A percentile compares a stretch with the other conserved stretches of the same genome.
These are phyloP conservation scores for Populus trichocarpa DNA, from an alignment of 441 rosid genomes.

Conservation along the genomic window DNA sequence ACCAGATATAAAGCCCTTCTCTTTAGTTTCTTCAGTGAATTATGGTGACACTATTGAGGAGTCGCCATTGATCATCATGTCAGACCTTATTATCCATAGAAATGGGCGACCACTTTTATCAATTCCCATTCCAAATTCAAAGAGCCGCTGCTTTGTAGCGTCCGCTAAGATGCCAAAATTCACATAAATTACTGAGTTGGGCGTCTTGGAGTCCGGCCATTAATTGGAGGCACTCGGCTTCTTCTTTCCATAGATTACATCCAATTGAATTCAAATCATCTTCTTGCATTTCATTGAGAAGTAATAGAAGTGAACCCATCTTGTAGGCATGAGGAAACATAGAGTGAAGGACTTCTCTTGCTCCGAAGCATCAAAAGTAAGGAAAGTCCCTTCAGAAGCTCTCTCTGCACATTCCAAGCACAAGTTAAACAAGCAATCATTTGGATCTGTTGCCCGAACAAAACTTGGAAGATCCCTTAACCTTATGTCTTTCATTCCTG, in stretches of 20 bases:
- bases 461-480: neutral
- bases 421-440: too few species aligned
- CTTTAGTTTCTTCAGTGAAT: neutral
- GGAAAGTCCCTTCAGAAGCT: neutral
- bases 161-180: neutral
- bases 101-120: neutral
- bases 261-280: neutral
- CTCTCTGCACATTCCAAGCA: neutral
- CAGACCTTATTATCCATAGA: neutral
- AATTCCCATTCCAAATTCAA: neutral
- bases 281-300: neutral
- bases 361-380: neutral
- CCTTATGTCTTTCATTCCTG: neutral
- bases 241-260: neutral
- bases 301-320: neutral
- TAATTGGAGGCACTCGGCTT: neutral
- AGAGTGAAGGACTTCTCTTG: neutral
- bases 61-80: neutral
- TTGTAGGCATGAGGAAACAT: neutral
- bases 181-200: neutral
- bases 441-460: too few species aligned
- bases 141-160: neutral
- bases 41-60: neutral
- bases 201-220: neutral
- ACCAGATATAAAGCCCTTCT: neutral